Conservation (phyloP, 176 grass and related monocot species). For the Eremochloa ophiuroides region DNA sequence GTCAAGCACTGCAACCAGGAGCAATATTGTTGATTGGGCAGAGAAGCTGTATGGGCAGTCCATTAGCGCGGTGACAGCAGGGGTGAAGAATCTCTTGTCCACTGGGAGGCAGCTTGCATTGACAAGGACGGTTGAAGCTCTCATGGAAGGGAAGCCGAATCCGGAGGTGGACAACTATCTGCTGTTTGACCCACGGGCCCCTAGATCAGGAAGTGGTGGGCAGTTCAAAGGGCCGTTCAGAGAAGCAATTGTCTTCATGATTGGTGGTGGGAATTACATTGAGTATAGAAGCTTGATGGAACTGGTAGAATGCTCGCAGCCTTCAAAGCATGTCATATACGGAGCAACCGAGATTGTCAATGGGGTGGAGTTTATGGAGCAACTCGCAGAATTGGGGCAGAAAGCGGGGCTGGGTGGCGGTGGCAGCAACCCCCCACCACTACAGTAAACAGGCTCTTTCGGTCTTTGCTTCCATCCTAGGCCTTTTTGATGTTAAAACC, state of each 20-base stretch:
- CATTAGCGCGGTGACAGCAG: slow-evolving; percentile 73
- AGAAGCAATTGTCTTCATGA: slow-evolving; percentile 99
- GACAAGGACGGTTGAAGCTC: slow-evolving; percentile 77
- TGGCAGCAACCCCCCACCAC: slow-evolving; percentile 24
- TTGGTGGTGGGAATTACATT: slow-evolving; percentile 92
- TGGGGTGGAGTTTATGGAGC: slow-evolving; percentile 72
- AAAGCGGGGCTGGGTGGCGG: slow-evolving; percentile 66
- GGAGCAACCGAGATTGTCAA: slow-evolving; percentile 81
- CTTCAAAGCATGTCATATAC: slow-evolving; percentile 85
- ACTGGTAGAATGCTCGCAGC: slow-evolving; percentile 66
- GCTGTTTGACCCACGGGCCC: slow-evolving; percentile 71
- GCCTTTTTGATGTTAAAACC: slow-evolving; percentile 9
- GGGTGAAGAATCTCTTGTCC: slow-evolving; percentile 84
- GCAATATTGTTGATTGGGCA: slow-evolving; percentile 94
- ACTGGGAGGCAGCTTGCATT: slow-evolving; percentile 73
- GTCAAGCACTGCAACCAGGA: slow-evolving; percentile 59
- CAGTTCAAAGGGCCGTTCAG: slow-evolving; percentile 91
- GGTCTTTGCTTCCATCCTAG: neutral
- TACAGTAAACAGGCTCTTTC: slow-evolving; percentile 41
- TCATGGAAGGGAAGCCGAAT: slow-evolving; percentile 89
- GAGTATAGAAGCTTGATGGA: slow-evolving; percentile 95
- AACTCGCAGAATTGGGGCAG: slow-evolving; percentile 74
- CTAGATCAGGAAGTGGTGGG: slow-evolving; percentile 62
- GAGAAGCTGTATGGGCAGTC: slow-evolving; percentile 91
- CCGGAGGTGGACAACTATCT: slow-evolving; percentile 84